phyloP scores from a whole-genome alignment of 75 land plant genomes.

The Gnetum montanum region DNA sequence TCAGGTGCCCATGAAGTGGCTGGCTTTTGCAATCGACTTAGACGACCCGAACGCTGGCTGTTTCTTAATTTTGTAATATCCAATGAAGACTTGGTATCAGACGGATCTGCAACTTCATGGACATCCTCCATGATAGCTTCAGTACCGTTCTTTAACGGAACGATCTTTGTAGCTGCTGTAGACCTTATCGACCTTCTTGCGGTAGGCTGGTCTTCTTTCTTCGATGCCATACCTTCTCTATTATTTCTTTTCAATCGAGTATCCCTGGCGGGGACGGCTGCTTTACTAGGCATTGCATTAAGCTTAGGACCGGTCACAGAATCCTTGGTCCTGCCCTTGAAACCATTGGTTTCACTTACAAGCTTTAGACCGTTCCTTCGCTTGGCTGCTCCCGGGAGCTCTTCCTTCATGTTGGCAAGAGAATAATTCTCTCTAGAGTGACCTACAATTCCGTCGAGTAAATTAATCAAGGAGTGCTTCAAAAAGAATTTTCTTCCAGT shows the following conservation, averaged over 20 bases:
- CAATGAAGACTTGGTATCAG: neutral
- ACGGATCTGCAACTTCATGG: neutral
- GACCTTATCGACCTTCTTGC: neutral
- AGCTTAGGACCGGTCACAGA: neutral
- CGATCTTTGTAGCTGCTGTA: neutral
- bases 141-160: neutral
- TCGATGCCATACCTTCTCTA: neutral
- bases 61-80: neutral
- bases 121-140: neutral
- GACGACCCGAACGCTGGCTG: neutral
- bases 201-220: neutral
- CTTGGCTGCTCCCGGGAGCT: neutral
- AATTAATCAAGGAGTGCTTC: too few relatives aligned
- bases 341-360: neutral
- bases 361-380: neutral
- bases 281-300: neutral
- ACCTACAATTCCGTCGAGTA: too few relatives aligned
- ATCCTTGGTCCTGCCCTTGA: neutral
- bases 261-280: too few relatives aligned
- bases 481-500: too few relatives aligned
- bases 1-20: neutral
- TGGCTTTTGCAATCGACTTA: neutral
- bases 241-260: neutral
- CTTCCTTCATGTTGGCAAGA: conserved; percentile 9
- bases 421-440: too few relatives aligned